Evolutionary conservation across 345 rosid species (phyloP).

Genomic region (Garcia nutans): DNA sequence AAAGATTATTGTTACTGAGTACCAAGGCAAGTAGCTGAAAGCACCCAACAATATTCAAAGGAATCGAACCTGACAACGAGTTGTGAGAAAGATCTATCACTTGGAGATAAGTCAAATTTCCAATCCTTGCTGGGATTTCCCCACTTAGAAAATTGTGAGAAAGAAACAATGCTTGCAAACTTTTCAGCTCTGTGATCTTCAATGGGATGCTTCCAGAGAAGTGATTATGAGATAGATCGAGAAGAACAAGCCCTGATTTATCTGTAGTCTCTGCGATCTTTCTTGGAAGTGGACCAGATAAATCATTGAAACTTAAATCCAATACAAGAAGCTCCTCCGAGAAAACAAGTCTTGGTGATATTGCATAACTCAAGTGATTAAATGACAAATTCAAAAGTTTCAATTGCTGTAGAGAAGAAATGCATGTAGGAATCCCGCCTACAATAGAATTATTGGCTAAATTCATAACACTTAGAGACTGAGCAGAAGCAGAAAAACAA

Average conservation of each 20-base stretch:
- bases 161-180: constrained; percentile 79
- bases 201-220: constrained; percentile 73
- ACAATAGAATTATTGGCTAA: constrained; percentile 62
- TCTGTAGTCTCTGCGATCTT: constrained; percentile 63
- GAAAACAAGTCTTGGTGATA: constrained; percentile 72
- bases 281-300: constrained; percentile 66
- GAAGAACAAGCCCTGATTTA: constrained; percentile 72
- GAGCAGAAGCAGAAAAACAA: constrained; percentile 63
- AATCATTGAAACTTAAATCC: constrained; percentile 78
- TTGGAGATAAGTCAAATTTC: constrained; percentile 86
- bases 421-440: constrained; percentile 92
- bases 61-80: constrained; percentile 70
- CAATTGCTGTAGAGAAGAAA: constrained; percentile 55
- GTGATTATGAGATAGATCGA: constrained; percentile 71
- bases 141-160: constrained; percentile 77
- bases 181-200: constrained; percentile 71
- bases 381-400: constrained; percentile 64
- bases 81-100: constrained; percentile 80
- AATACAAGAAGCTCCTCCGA: constrained; percentile 67
- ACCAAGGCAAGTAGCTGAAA: constrained; percentile 79
- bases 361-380: constrained; percentile 57
- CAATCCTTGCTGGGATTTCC: constrained; percentile 74
- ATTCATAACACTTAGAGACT: constrained; percentile 51
- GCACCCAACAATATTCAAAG: constrained; percentile 78
- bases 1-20: constrained; percentile 70